Base-by-base conservation (phyloP, 2,329 filamentous ascomycete species). In the Bertia moriformis region DNA sequence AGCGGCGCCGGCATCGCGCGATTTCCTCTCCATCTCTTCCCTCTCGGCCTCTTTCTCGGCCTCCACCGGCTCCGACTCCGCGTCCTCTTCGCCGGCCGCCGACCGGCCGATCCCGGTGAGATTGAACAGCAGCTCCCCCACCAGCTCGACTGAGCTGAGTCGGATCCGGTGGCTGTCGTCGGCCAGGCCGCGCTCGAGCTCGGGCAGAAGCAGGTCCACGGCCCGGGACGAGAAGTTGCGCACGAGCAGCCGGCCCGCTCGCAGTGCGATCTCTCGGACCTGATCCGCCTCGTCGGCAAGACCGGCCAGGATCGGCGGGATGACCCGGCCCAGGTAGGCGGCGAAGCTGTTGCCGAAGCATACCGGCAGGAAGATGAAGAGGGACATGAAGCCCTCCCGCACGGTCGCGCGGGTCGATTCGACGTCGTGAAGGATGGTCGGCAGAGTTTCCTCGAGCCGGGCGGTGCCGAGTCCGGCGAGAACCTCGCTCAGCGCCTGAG, bases 331-430 rank as follows among this genome's bases (percentile, higher is more conserved):
- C 44, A 98, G 79, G 54, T 98, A 98, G 54, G 85, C 87, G 49
- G 91, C 83, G 53, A 98, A 98, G 58, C 88, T 93, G 69, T 98
- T 98, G 52, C 91, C 91, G 51, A 98, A 98, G 63, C 91, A 98
- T 39, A 94, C 91, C 10, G 91, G 91, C 64, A 98, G 76, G 72
- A 95, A 98, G 48, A 98, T 96, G 62, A 98, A 98, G 30, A 98
- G 72, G 4, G 91, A 95, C 91, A 98, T 98, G 66, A 98, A 98
- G 35, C 91, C 91, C 66, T 98, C 91, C 51, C 91, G 78, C 46
- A 98, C 86, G 40, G 87, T 78, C 14, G 91, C 58, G 60, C 94
- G 95, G 48, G 81, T 76, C 50, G 89, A 96, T 49, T 86, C 79
- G 47, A 94, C 89, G 52, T 98, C 98, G 52, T 96, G 89, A 29